Evolutionary conservation across 345 rosid species (phyloP).

Genomic region (Arabis hirsuta): DNA sequence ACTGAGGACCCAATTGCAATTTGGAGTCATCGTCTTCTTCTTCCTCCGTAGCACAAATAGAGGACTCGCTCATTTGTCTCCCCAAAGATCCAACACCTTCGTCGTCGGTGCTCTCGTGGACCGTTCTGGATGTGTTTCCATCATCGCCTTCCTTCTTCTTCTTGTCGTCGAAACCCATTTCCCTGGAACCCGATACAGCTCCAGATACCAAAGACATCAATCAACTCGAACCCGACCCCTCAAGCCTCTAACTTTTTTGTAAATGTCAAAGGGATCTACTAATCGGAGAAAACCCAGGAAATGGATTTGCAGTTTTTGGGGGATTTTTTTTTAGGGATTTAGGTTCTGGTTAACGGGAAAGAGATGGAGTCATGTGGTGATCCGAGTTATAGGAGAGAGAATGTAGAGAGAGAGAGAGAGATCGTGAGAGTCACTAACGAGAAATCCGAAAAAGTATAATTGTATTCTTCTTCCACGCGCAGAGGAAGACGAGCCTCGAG

Average conservation of each 20-base stretch:
- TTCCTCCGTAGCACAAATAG: conserved; percentile 51
- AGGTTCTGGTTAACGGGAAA: conserved; percentile 28
- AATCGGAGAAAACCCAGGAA: neutral
- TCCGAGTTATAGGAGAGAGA: conserved; percentile 55
- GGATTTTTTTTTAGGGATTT: conserved; percentile 29
- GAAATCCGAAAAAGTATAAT: conserved; percentile 23
- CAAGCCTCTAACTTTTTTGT: neutral
- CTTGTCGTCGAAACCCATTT: conserved; percentile 60
- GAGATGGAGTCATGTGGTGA: conserved; percentile 67
- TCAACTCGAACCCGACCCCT: conserved; percentile 26
- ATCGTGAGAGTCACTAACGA: conserved; percentile 47
- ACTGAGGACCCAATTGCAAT: conserved; percentile 75
- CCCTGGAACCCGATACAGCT: conserved; percentile 54
- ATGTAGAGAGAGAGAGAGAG: conserved; percentile 17
- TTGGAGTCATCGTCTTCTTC: conserved; percentile 58
- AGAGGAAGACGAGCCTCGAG: conserved; percentile 28
- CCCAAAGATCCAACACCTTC: conserved; percentile 47
- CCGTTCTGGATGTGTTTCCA: conserved; percentile 27
- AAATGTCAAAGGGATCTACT: conserved; percentile 19
- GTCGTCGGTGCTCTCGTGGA: conserved; percentile 34
- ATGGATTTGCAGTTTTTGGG: neutral
- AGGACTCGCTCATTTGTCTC: conserved; percentile 53
- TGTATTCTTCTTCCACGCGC: conserved; percentile 43
- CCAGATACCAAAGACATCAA: conserved; percentile 61
- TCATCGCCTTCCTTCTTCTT: conserved; percentile 38